A percentile compares a stretch with the other conserved stretches of the same genome.
These are phyloP conservation scores for Neonothopanus nambi DNA, from an alignment of 1,284 basidiomycete species.

Conservation along the genomic window DNA sequence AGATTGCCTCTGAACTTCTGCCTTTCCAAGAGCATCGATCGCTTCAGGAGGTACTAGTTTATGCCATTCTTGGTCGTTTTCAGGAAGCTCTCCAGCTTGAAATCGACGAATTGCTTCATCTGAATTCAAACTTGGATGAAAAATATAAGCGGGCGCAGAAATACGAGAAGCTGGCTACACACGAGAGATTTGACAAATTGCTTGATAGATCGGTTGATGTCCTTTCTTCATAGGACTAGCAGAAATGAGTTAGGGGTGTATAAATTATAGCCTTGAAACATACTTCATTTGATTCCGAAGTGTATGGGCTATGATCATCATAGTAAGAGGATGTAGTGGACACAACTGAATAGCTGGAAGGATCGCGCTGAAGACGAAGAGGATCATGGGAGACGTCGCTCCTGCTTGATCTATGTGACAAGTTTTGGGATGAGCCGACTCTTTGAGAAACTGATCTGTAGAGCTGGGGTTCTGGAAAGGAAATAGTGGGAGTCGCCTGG, in stretches of 20 bases:
- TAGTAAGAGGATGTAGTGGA: slow-evolving; percentile 39
- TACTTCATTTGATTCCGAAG: slow-evolving; percentile 32
- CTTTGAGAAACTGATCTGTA: slow-evolving; percentile 49
- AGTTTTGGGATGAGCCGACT: slow-evolving; percentile 23
- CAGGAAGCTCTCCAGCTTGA: slow-evolving; percentile 59
- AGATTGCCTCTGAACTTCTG: slow-evolving; percentile 79
- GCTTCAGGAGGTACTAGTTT: slow-evolving; percentile 68
- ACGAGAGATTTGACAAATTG: slow-evolving; percentile 57
- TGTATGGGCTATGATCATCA: slow-evolving; percentile 32
- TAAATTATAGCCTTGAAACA: slow-evolving; percentile 16
- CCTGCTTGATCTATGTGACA: slow-evolving; percentile 39
- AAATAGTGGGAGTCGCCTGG: slow-evolving; percentile 20
- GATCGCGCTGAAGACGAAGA: slow-evolving; percentile 27
- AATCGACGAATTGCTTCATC: slow-evolving; percentile 65
- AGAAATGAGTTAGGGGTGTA: neutral
- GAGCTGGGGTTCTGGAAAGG: slow-evolving; percentile 55
- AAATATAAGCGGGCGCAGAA: too few relatives aligned
- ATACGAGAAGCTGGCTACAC: too few relatives aligned
- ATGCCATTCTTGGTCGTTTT: slow-evolving; percentile 76
- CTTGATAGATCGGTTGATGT: slow-evolving; percentile 52
- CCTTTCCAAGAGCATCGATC: slow-evolving; percentile 63
- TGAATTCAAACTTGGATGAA: slow-evolving; percentile 59
- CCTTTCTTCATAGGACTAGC: slow-evolving; percentile 29
- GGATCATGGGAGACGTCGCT: slow-evolving; percentile 37
- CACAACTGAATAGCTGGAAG: slow-evolving; percentile 33